phyloP scores from a whole-genome alignment of 805 yeast species.

The Kockiozyma suomiensis region DNA sequence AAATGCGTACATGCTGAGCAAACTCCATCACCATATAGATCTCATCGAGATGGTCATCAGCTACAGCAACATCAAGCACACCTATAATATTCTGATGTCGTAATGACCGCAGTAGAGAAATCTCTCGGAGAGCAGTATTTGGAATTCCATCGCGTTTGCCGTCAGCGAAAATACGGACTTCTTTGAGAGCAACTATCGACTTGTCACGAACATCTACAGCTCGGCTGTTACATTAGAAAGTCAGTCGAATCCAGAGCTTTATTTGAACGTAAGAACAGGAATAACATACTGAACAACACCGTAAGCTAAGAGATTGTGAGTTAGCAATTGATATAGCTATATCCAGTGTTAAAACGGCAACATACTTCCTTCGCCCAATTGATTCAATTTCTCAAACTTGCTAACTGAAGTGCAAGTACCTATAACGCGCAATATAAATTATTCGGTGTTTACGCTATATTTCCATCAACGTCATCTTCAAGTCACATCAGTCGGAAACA shows the following conservation, averaged over 20 bases:
- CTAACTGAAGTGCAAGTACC: constrained; percentile 8
- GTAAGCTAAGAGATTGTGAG: constrained; percentile 10
- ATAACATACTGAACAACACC: constrained; percentile 24
- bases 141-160: constrained; percentile 80
- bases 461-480: neutral
- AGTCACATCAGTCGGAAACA: neutral
- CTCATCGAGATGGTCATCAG: constrained; percentile 53
- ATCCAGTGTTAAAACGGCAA: neutral
- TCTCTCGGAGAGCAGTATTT: constrained; percentile 88
- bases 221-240: constrained; percentile 47
- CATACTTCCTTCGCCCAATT: constrained; percentile 31
- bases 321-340: neutral
- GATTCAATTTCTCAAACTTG: constrained; percentile 14
- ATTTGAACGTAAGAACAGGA: neutral
- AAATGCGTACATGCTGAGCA: constrained; percentile 59
- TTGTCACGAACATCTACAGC: constrained; percentile 70
- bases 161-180: constrained; percentile 76
- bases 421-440: neutral
- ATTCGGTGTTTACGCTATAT: neutral
- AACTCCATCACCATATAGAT: constrained; percentile 89
- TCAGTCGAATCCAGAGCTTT: no score
- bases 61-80: constrained; percentile 83
- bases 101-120: constrained; percentile 75
- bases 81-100: constrained; percentile 80
- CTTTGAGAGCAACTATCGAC: constrained; percentile 76